Conservation (phyloP, 2,329 filamentous ascomycete species). For the Geosmithia flava region DNA sequence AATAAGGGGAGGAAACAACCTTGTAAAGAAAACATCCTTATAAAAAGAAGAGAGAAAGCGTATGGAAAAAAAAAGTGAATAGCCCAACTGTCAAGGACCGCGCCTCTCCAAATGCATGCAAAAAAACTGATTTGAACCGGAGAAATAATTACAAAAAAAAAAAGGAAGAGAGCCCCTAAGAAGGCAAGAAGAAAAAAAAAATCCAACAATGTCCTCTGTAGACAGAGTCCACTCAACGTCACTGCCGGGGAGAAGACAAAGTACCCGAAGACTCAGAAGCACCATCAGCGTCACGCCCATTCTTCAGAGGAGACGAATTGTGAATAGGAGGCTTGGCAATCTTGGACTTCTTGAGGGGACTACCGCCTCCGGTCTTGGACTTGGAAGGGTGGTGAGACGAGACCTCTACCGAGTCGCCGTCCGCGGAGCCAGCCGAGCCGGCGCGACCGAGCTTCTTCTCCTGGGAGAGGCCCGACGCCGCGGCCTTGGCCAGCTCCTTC, state of each 20-base stretch:
- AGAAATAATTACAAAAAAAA: background rate
- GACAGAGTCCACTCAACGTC: background rate
- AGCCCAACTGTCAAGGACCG: background rate
- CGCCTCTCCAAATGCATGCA: background rate
- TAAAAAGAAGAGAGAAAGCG: background rate
- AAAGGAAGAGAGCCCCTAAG: no score
- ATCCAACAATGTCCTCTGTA: no score
- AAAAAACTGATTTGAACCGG: background rate
- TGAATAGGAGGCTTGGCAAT: constrained; percentile 30
- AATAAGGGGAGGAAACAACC: no score
- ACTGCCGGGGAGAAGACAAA: constrained; percentile 36
- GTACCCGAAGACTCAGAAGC: constrained; percentile 45
- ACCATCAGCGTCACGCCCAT: constrained; percentile 33
- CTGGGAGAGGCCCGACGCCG: constrained; percentile 35
- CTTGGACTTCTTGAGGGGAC: constrained; percentile 29
- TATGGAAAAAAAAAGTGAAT: background rate
- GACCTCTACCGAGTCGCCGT: constrained; percentile 13
- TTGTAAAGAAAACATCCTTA: no score
- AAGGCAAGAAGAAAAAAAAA: background rate
- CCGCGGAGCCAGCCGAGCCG: constrained; percentile 3
- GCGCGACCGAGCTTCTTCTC: constrained; percentile 28
- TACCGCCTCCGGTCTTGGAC: constrained; percentile 17
- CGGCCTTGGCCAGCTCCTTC: constrained; percentile 41
- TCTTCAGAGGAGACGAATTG: constrained; percentile 38
- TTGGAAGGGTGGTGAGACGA: constrained; percentile 22